Evolutionary conservation across 257 asterid species (phyloP), one percentile per base, ranked within the genome.

Genomic region (Fraxinus anomala): DNA sequence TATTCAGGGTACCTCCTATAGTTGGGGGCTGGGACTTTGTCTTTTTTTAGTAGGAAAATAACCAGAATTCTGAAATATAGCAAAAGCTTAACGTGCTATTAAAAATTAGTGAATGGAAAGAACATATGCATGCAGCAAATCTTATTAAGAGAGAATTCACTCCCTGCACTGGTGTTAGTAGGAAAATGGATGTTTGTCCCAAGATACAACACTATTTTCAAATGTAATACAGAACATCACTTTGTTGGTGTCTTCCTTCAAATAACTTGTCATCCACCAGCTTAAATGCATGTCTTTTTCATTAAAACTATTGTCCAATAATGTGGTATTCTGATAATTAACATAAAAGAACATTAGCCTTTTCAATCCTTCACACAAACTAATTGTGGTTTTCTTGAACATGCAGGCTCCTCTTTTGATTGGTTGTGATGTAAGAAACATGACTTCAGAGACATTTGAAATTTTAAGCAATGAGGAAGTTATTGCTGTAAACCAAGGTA

Each of bases 341-440:
- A 68, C 40, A 23, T 23, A 31, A 56, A 56, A 24, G 36, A 23
- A 24, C 13, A 34, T 23, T 63, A 56, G 5, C 33, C 72, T 49
- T 33, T 72, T 31, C 7, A 5, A 37, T 31, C 17, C 49, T 4
- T 5, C 34, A 19, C 68, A 69, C 72, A 36, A 21, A 13, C 63
- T 16, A 65, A 59, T 70, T 16, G 30, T 59, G 4, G 5, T 23
- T 76, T 76, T 73, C 71, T 82, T 81, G 34, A 8, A 56, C 33
- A 23, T 82, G 81, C 91, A 93, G 98, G 91, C 98, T 71, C 97
- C 99, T 1, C 96, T 95, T 77, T 72, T 95, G 75, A 87, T 95
- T 79, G 99, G 98, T 24, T 95, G 99, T 76, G 99, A 95, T 81
- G 93, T 95, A 30, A 89, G 98, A 86, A 95, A 91, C 73, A 89